Percentiles rank a stretch among this genome's conserved stretches.
Evolutionary conservation across 2,329 filamentous ascomycete genomes (phyloP).

Genomic region (Madurella fahalii): DNA sequence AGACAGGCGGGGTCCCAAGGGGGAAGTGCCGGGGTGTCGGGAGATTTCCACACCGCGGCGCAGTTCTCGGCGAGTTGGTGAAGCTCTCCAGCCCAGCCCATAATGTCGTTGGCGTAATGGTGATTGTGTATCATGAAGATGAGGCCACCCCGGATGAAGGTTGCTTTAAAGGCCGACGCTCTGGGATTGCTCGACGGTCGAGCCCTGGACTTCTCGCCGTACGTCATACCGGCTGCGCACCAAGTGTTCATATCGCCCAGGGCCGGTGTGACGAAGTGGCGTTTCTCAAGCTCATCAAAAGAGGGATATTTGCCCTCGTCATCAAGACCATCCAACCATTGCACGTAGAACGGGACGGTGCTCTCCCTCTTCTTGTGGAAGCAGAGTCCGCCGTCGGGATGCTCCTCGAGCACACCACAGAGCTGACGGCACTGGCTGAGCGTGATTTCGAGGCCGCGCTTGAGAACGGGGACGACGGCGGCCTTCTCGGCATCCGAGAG

Average conservation of each 20-base stretch:
- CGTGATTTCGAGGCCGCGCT: slow-evolving; percentile 27
- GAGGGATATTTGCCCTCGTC: slow-evolving; percentile 19
- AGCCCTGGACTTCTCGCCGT: slow-evolving; percentile 34
- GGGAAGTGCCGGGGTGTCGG: slow-evolving; percentile 24
- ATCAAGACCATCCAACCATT: slow-evolving; percentile 26
- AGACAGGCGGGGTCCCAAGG: slow-evolving; percentile 35
- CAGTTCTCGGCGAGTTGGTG: slow-evolving; percentile 42
- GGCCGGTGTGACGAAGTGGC: slow-evolving; percentile 20
- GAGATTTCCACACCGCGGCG: slow-evolving; percentile 27
- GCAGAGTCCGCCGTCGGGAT: slow-evolving; percentile 32
- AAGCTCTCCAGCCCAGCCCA: slow-evolving; percentile 36
- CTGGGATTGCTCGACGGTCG: slow-evolving; percentile 32
- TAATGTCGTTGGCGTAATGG: slow-evolving; percentile 40
- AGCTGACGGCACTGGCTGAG: slow-evolving; percentile 30
- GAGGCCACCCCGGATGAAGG: slow-evolving; percentile 38
- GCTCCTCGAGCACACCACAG: slow-evolving; percentile 36
- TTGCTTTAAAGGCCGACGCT: slow-evolving; percentile 36
- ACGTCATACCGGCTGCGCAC: slow-evolving; percentile 18
- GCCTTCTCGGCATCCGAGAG: slow-evolving; percentile 21
- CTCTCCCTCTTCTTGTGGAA: slow-evolving; percentile 30
- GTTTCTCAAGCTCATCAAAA: slow-evolving; percentile 24
- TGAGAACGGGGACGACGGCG: slow-evolving; percentile 21
- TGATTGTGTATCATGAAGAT: slow-evolving; percentile 41
- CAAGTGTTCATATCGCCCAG: slow-evolving; percentile 19
- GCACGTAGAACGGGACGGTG: slow-evolving; percentile 29